Evolutionary conservation across 1,284 basidiomycete species (phyloP), one percentile per base, ranked within the genome.

Genomic region (Puccinia hordei): DNA sequence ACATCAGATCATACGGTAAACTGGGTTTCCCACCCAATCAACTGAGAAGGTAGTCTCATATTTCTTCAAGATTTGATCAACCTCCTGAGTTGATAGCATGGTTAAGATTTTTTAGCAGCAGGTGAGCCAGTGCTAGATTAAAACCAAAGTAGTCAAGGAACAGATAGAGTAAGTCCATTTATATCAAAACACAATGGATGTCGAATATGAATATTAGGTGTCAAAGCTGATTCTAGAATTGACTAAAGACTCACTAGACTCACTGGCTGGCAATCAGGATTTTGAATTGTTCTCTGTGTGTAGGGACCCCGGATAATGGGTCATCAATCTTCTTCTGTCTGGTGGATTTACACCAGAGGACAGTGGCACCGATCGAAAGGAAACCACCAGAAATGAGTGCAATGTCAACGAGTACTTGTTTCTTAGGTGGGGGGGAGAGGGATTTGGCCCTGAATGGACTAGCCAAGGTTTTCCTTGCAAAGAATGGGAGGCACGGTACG

Each of bases 261-360:
- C n/a, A n/a, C n/a, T n/a, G n/a, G n/a, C n/a, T 78, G 35, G 75
- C 61, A 24, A 78, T 68, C 17, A 65, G 75, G 46, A 78, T 78
- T 57, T 78, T 65, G 46, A 78, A 78, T 46, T 78, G 63, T n/a
- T 55, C 65, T 38, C 65, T 24, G 51, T 33, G 30, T 33, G 44
- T 19, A n/a, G 30, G 6, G 12, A n/a, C 30, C 24, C 33, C 30
- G 30, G n/a, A 65, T 30, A 49, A 27, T 49, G 57, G 30, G 35
- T 69, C 61, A 41, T 57, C 35, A 19, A 46, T 10, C 13, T 69
- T 69, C n/a, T n/a, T n/a, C n/a, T n/a, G n/a, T n/a, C n/a, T n/a
- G n/a, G n/a, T n/a, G n/a, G n/a, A n/a, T n/a, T 41, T 78, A 13
- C 8, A 44, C 63, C 65, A 78, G 41, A 78, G 38, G 13, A 78